phyloP scores from a whole-genome alignment of 331 rosid genomes.

The Arachis monticola region DNA sequence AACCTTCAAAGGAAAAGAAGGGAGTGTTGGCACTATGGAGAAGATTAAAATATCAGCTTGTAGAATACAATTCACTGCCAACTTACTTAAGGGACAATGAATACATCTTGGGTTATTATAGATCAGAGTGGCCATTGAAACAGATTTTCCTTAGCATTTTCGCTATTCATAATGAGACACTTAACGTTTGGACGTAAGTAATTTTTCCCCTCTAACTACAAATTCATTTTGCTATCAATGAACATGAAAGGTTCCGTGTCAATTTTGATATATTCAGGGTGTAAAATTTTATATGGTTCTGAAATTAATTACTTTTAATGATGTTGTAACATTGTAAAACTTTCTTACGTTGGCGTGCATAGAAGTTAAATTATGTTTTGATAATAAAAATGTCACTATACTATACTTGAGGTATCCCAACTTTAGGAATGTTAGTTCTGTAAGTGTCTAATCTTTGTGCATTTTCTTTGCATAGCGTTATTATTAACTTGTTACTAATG shows the following conservation, averaged over 20 bases:
- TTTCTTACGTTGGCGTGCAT: too few relatives aligned
- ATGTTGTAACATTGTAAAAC: too few relatives aligned
- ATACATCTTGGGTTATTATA: slow-evolving; percentile 57
- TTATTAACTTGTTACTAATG: too few relatives aligned
- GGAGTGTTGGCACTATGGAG: slow-evolving; percentile 45
- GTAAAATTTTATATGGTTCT: too few relatives aligned
- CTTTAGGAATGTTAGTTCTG: neutral
- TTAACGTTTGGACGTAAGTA: slow-evolving; percentile 79
- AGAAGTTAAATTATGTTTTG: neutral
- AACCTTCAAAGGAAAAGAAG: slow-evolving; percentile 33
- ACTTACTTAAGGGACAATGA: slow-evolving; percentile 62
- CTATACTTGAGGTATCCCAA: neutral
- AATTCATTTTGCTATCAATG: neutral
- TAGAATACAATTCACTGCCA: slow-evolving; percentile 67
- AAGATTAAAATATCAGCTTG: slow-evolving; percentile 57
- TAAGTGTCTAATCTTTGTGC: neutral
- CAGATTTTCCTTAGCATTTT: slow-evolving; percentile 66
- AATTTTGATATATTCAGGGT: too few relatives aligned
- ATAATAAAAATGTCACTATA: neutral
- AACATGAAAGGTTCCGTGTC: neutral
- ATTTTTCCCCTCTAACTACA: neutral
- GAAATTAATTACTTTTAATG: too few relatives aligned
- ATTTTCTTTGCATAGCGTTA: neutral
- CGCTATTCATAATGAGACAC: slow-evolving; percentile 70
- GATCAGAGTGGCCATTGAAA: slow-evolving; percentile 72